Evolutionary conservation across 768 basidiomycete species (phyloP).

Genomic region (Boletus pseudopeckii): DNA sequence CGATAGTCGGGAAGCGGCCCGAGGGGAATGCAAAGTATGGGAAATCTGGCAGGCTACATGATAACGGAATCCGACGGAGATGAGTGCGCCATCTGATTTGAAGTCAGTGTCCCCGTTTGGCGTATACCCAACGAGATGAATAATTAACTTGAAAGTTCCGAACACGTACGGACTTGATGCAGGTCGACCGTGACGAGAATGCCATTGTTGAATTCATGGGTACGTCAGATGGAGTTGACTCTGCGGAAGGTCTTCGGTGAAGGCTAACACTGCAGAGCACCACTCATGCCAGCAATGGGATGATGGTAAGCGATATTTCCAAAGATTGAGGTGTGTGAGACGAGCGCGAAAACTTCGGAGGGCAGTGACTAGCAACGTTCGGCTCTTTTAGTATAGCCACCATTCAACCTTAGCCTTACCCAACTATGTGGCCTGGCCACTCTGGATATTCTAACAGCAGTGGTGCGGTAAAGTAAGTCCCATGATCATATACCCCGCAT

Average conservation of each 20-base stretch:
- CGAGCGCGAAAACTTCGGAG: background rate
- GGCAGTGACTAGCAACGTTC: too few species aligned
- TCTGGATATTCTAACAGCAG: slow-evolving; percentile 8
- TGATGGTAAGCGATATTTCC: background rate
- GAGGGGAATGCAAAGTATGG: background rate
- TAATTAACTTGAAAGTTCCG: background rate
- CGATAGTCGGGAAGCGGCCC: too few species aligned
- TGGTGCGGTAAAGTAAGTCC: slow-evolving; percentile 14
- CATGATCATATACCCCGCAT: background rate
- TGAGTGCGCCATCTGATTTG: too few species aligned
- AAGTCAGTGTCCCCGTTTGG: background rate
- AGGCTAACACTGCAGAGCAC: background rate
- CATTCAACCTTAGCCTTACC: background rate
- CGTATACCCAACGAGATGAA: background rate
- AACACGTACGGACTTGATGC: background rate
- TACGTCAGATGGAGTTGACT: background rate
- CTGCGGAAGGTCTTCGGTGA: background rate
- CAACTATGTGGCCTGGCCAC: slow-evolving; percentile 1
- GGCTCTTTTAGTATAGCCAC: too few species aligned
- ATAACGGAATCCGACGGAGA: background rate
- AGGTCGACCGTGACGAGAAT: background rate
- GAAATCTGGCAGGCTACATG: background rate
- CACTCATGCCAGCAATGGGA: background rate
- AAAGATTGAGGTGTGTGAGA: background rate
- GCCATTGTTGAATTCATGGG: background rate